These are phyloP conservation scores for Ceratocystis destructans DNA, from an alignment of 2,329 filamentous ascomycete genomes.

Conservation along the genomic window DNA sequence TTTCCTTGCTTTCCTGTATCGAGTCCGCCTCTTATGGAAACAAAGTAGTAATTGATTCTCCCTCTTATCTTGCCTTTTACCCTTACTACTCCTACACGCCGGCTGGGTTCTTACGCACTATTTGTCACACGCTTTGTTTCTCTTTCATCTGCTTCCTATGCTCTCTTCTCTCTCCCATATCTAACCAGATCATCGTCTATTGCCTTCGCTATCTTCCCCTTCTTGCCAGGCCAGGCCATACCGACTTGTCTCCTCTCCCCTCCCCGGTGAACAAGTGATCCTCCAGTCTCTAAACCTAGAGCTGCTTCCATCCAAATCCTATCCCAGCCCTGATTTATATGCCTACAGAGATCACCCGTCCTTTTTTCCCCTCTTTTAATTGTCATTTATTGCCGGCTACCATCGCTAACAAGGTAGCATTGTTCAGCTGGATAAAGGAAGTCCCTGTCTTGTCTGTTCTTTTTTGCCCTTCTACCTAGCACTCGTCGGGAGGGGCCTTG, in stretches of 20 bases:
- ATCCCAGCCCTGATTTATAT: conserved; percentile 1
- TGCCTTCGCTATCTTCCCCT: background rate
- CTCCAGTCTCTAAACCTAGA: background rate
- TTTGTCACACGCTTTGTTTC: background rate
- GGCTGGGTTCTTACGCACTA: background rate
- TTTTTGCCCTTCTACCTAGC: background rate
- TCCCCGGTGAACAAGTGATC: background rate
- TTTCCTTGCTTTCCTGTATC: background rate
- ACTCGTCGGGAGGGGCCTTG: background rate
- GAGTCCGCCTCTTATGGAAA: too few relatives aligned
- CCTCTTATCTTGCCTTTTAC: background rate
- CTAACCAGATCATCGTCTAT: background rate
- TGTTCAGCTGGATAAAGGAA: background rate
- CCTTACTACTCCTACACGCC: background rate
- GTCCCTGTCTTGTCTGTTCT: background rate
- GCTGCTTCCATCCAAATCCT: background rate
- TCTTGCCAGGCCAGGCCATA: background rate
- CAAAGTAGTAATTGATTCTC: too few relatives aligned
- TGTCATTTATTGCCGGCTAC: too few relatives aligned
- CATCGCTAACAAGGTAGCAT: background rate
- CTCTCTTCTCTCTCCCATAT: too few relatives aligned
- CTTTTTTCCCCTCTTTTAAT: background rate
- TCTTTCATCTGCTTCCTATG: too few relatives aligned
- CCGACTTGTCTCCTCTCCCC: background rate
- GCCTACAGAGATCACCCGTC: background rate